phyloP scores from a whole-genome alignment of 1,284 basidiomycete species.

The Heterobasidion irregulare region DNA sequence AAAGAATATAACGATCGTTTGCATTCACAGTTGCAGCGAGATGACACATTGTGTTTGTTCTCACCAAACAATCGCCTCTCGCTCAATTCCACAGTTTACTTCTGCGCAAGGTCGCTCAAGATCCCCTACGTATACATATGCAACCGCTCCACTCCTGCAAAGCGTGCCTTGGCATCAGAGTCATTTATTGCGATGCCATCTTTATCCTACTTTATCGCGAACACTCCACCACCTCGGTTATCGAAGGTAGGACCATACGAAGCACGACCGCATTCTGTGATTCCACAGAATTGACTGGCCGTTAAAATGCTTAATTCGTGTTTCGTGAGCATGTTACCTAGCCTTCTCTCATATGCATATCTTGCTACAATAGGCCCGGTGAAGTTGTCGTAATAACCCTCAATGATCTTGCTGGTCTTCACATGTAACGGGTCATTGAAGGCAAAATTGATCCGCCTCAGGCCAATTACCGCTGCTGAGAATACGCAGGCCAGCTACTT shows the following conservation, averaged over 20 bases:
- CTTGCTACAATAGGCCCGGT: constrained; percentile 39
- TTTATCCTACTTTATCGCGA: constrained; percentile 74
- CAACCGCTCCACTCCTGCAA: background rate
- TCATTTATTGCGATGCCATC: constrained; percentile 43
- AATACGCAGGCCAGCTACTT: background rate
- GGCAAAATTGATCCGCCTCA: background rate
- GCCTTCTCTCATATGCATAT: background rate
- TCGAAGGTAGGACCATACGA: constrained; percentile 72
- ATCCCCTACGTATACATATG: background rate
- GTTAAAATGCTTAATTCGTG: constrained; percentile 33
- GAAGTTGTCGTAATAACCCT: constrained; percentile 67
- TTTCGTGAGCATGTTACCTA: constrained; percentile 52
- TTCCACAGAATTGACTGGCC: constrained; percentile 45
- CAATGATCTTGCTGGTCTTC: constrained; percentile 69
- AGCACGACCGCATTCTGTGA: constrained; percentile 60
- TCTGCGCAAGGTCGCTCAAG: no score
- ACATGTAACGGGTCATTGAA: background rate
- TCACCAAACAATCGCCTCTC: no score
- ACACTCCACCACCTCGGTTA: constrained; percentile 62
- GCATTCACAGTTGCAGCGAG: no score
- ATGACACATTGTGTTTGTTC: no score
- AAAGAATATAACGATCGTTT: no score
- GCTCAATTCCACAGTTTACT: no score
- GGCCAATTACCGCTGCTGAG: background rate
- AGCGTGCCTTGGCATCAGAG: background rate